Base-by-base conservation (phyloP, 768 basidiomycete genomes). In the Collybia sp. region DNA sequence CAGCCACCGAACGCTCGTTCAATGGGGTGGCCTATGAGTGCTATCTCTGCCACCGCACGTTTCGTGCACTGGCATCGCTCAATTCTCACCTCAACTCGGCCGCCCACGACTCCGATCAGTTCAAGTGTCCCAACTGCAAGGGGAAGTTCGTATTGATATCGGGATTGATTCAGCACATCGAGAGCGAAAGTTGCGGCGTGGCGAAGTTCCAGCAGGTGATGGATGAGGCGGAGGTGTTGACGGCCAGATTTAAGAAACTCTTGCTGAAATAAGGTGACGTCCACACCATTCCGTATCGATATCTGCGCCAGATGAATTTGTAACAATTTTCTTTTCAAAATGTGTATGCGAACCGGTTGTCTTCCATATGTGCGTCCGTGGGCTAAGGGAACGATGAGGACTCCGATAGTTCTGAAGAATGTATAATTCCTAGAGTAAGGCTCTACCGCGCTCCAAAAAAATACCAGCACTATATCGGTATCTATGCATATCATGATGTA, bases 101-200 rank as follows among this genome's bases (percentile, higher is more conserved):
- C 2, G 51, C 53, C 6, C 67, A 69, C 48, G 60, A 65, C 34
- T 52, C 48, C 15, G 54, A 64, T 35, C 63, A 71, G 53, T 75
- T 73, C 59, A 62, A 54, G 45, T 76, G 74, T 47, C 74, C 74
- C 32, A 64, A 61, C 48, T 75, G 74, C 53, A 57, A 55, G 42
- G 51, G 19, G 31, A 51, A 59, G 50, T 70, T 65, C 54, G 60
- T 59, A 35, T 52, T 68, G 30, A 56, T 74, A 20, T 73, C 71
- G 6, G 70, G 60, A 3, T 54, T 76, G 32, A 61, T 69, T 18
- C 71, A 72, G 47, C 74, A 75, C 52, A 61, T 75, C 15, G 73
- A 75, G 55, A 70, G 66, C 45, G 68, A 59, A 9, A 43, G 52
- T 5, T 74, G 73, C 47, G 65, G 67, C 1, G 46, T 71, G 6